These are phyloP conservation scores for Zasmidium cellare DNA, from an alignment of 2,329 filamentous ascomycete species.

Conservation along the genomic window DNA sequence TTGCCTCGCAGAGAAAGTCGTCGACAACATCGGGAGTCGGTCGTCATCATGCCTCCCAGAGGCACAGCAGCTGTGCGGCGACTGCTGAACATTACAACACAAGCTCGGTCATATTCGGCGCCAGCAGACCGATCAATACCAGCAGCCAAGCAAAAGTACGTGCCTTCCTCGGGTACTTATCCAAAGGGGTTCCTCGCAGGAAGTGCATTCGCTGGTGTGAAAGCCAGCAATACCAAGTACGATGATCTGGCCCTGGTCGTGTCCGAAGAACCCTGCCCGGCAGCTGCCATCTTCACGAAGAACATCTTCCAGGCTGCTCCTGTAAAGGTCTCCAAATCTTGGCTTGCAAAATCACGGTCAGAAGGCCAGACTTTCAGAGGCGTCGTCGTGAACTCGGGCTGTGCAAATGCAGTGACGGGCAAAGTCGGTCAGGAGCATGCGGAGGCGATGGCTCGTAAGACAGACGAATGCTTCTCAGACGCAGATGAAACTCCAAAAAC, in stretches of 20 bases:
- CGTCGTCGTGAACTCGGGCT: constrained; percentile 91
- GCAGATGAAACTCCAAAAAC: constrained; percentile 57
- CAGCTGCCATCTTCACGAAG: constrained; percentile 92
- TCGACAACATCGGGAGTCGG: constrained; percentile 1
- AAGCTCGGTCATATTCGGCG: constrained; percentile 59
- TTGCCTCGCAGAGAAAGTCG: too few species aligned
- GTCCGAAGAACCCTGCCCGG: constrained; percentile 82
- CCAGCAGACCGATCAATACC: constrained; percentile 64
- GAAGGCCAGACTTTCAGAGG: constrained; percentile 71
- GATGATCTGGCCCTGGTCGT: constrained; percentile 87
- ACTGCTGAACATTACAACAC: constrained; percentile 29
- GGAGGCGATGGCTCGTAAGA: constrained; percentile 73
- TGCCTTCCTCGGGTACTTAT: constrained; percentile 81
- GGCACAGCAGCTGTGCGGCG: constrained; percentile 21
- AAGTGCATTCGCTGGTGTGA: constrained; percentile 88
- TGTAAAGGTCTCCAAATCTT: constrained; percentile 78
- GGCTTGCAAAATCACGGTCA: constrained; percentile 48
- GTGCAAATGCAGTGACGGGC: constrained; percentile 95
- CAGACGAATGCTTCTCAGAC: constrained; percentile 63
- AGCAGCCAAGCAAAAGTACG: constrained; percentile 82
- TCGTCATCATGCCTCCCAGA: constrained; percentile 22
- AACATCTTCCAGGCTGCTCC: constrained; percentile 98
- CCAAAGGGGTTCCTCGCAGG: constrained; percentile 86
- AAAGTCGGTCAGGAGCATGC: constrained; percentile 88
- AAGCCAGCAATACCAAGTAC: constrained; percentile 85